phyloP scores from a whole-genome alignment of 1,284 basidiomycete genomes.

The Irpex sp. region DNA sequence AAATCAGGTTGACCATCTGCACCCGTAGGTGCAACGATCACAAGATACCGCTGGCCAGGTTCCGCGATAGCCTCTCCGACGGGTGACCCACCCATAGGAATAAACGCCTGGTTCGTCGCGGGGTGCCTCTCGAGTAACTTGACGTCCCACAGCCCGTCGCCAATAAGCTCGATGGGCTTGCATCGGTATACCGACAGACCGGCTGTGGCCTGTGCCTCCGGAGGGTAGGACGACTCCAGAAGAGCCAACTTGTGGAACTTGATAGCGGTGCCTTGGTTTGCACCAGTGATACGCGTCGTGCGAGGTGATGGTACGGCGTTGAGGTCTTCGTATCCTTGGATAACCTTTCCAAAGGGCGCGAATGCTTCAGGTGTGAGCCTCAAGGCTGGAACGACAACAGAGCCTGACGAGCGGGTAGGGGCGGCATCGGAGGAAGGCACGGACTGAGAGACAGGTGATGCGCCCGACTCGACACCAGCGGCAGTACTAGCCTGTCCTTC shows the following conservation, averaged over 20 bases:
- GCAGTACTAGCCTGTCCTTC: slow-evolving; percentile 1
- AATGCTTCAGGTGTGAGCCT: slow-evolving; percentile 84
- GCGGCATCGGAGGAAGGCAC: neutral
- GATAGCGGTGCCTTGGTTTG: slow-evolving; percentile 84
- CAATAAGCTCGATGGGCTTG: slow-evolving; percentile 47
- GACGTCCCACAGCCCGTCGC: slow-evolving; percentile 49
- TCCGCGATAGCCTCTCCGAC: slow-evolving; percentile 43
- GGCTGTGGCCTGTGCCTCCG: slow-evolving; percentile 47
- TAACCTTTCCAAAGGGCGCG: slow-evolving; percentile 78
- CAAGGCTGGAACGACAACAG: slow-evolving; percentile 54
- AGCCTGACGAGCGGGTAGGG: slow-evolving; percentile 14
- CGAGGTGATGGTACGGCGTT: slow-evolving; percentile 54
- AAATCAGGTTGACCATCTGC: slow-evolving; percentile 75
- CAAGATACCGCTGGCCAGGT: slow-evolving; percentile 64
- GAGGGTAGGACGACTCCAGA: slow-evolving; percentile 62
- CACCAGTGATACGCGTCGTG: slow-evolving; percentile 68
- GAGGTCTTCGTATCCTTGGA: slow-evolving; percentile 77
- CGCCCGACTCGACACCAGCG: slow-evolving; percentile 1
- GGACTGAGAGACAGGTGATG: neutral
- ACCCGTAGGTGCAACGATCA: slow-evolving; percentile 80
- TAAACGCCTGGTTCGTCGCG: slow-evolving; percentile 83
- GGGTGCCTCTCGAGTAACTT: slow-evolving; percentile 72
- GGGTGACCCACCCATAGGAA: slow-evolving; percentile 72
- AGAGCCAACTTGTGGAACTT: slow-evolving; percentile 88
- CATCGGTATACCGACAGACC: slow-evolving; percentile 77